Evolutionary conservation across 2,329 filamentous ascomycete genomes (phyloP).

Genomic region (Bipolaris gigantea): DNA sequence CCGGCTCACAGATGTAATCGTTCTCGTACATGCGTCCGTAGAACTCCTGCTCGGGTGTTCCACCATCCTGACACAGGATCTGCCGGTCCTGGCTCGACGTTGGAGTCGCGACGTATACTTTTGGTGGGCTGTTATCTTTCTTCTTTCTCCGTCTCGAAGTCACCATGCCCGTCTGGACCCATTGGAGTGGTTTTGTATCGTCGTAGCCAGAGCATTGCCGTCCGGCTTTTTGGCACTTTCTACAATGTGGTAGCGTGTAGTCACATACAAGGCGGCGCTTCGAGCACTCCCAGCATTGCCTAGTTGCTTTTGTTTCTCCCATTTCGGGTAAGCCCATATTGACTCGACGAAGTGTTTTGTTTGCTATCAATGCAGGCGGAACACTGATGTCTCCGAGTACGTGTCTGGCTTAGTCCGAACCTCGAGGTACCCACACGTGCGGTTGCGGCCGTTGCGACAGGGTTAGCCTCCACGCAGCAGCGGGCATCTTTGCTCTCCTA

Average conservation of each 20-base stretch:
- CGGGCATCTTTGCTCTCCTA: conserved; percentile 23
- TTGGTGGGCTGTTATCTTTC: conserved; percentile 9
- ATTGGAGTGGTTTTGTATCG: conserved; percentile 39
- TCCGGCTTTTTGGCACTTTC: conserved; percentile 35
- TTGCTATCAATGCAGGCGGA: not conserved
- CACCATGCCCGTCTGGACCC: conserved; percentile 36
- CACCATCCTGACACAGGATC: not conserved
- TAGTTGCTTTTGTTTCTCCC: conserved; percentile 25
- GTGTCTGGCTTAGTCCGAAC: not conserved
- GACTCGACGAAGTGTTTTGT: not conserved
- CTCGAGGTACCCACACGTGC: not conserved
- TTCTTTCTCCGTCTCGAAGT: conserved; percentile 30
- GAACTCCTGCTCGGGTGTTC: not conserved
- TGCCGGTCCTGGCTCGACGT: not conserved
- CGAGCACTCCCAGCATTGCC: conserved; percentile 42
- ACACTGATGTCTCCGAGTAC: not conserved
- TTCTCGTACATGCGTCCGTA: not conserved
- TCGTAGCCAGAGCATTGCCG: conserved; percentile 38
- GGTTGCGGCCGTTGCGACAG: not conserved
- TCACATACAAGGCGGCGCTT: conserved; percentile 40
- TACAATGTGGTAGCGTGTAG: conserved; percentile 36
- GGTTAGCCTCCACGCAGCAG: not conserved
- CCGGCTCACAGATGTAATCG: conserved; percentile 1
- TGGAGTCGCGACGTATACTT: conserved; percentile 8
- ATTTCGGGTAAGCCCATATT: conserved; percentile 16